Evolutionary conservation across 2,329 filamentous ascomycete genomes (phyloP).

Genomic region (Penicillium sp.): DNA sequence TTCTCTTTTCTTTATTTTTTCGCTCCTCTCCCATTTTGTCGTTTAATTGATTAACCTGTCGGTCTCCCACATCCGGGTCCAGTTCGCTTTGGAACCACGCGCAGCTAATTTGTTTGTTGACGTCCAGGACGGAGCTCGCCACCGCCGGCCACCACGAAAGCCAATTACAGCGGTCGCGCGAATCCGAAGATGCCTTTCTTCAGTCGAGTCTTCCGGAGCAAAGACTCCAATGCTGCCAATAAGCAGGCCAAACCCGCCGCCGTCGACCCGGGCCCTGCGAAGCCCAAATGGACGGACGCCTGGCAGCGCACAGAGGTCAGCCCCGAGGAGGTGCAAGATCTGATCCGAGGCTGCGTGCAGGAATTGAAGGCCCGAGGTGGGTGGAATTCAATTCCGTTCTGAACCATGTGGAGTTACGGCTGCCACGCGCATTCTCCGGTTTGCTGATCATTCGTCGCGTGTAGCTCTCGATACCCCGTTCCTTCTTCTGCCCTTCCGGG

Average conservation of each 20-base stretch:
- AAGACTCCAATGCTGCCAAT: conserved; percentile 64
- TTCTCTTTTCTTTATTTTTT: conserved; percentile 2
- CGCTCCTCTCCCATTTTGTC: neutral
- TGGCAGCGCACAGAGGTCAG: conserved; percentile 78
- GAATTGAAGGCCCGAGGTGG: conserved; percentile 94
- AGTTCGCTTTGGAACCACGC: conserved; percentile 2
- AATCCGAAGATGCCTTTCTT: conserved; percentile 52
- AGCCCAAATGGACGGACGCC: conserved; percentile 80
- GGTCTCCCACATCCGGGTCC: conserved; percentile 9
- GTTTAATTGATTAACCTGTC: conserved; percentile 12
- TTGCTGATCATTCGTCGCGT: conserved; percentile 30
- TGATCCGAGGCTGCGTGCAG: conserved; percentile 75
- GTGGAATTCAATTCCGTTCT: conserved; percentile 30
- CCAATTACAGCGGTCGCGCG: conserved; percentile 17
- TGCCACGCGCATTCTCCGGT: conserved; percentile 25
- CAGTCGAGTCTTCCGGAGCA: conserved; percentile 64
- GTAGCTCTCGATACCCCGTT: conserved; percentile 85
- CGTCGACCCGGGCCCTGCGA: conserved; percentile 53
- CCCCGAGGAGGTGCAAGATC: conserved; percentile 83
- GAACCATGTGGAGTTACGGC: conserved; percentile 18
- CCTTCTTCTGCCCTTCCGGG: conserved; percentile 88
- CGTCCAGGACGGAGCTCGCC: neutral
- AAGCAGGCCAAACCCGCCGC: conserved; percentile 49
- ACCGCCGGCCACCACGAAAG: neutral
- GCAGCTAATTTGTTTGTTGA: conserved; percentile 5